Base-by-base conservation (phyloP, 2,329 filamentous ascomycete species). In the Colletotrichum sp. region DNA sequence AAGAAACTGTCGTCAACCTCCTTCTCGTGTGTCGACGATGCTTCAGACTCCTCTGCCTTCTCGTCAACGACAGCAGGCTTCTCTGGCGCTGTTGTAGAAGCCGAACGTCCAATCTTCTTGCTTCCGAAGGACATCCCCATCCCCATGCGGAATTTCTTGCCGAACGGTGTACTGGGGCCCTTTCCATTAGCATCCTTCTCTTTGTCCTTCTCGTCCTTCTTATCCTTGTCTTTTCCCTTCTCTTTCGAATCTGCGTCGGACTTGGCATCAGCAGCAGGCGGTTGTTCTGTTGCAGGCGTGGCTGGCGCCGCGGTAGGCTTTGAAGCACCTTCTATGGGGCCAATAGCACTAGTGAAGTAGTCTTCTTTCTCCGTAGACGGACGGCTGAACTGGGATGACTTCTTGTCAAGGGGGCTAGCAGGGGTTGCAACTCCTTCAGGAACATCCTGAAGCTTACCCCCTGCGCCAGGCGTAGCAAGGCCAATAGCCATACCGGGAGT, bases 401-500 rank as follows among this genome's bases (percentile, higher is more conserved):
- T 87, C 80, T 91, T 92, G 71, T 93, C 92, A 0, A 92, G 82
- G 5, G 90, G 86, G 57, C 85, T 88, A 69, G 82, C 79, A 3
- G 87, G 84, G 13, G 85, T 83, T 3, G 86, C 84, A 2, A 84
- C 83, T 64, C 88, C 88, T 80, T 91, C 89, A 4, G 87, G 86
- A 9, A 89, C 85, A 9, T 86, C 88, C 36, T 88, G 84, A n/a
- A 90, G 83, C n/a, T 77, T 80, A 21, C 84, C 84, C 52, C 80
- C 83, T 44, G 68, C 28, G 5, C 83, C 87, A 71, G 95, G 95
- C 9, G 94, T 96, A 18, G 94, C 95, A 64, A 95, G 84, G 6
- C 94, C 94, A 79, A 98, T 98, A 3, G 90, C 91, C 77, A 97
- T 86, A 0, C 95, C 95, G 2, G 96, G 95, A 3, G 95, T 96